A percentile compares a stretch with the other conserved stretches of the same genome.
Evolutionary conservation across 306 rosid genomes (phyloP).

Genomic region (Prunus salicina): DNA sequence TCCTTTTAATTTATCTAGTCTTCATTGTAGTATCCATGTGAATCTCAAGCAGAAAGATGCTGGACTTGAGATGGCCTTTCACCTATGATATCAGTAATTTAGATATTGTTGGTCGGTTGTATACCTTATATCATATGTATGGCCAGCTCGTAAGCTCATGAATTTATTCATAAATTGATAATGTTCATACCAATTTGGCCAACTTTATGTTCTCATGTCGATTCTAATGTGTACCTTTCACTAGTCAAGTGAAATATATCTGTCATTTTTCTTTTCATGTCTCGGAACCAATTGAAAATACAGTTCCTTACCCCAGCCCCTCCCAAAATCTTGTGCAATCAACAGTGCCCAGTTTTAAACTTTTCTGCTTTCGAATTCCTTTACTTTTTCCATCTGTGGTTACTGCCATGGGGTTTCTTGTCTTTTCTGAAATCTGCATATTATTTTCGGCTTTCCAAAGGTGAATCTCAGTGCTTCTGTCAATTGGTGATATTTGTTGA

Average conservation of each 20-base stretch:
- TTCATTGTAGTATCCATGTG: constrained; percentile 14
- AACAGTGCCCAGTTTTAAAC: not conserved
- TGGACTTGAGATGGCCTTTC: not conserved
- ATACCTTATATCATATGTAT: not conserved
- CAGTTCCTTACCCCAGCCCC: not conserved
- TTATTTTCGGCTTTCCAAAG: constrained; percentile 34
- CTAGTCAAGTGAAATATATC: not conserved
- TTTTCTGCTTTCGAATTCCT: not conserved
- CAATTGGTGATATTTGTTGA: constrained; percentile 24
- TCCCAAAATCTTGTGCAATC: not conserved
- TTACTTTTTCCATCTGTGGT: not conserved
- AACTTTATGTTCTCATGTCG: not conserved
- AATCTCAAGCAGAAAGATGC: constrained; percentile 13
- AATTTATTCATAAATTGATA: not conserved
- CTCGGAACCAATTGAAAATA: not conserved
- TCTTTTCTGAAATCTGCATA: constrained; percentile 11
- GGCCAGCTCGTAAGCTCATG: not conserved
- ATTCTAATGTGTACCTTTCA: not conserved
- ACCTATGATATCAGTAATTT: not conserved
- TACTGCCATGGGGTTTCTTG: not conserved
- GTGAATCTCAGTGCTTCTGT: constrained; percentile 23
- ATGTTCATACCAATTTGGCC: constrained; percentile 1
- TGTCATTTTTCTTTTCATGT: not conserved
- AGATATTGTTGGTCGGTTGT: not conserved
- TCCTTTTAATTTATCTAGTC: not conserved